Evolutionary conservation across 1,284 basidiomycete genomes (phyloP).

Genomic region (Moniliophthora roreri): DNA sequence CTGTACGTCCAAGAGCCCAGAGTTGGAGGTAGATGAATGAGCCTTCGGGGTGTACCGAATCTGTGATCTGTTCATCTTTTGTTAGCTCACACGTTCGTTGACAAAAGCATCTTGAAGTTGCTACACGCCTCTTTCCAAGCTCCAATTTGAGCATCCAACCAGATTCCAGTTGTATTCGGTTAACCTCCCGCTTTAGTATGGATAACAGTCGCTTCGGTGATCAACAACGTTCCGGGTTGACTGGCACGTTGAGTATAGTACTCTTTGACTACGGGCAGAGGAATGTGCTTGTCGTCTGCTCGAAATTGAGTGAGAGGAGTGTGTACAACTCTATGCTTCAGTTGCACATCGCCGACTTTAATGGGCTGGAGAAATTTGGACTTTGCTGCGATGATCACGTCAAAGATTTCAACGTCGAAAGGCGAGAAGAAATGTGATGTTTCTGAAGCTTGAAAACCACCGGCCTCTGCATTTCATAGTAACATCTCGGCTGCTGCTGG

Average conservation of each 20-base stretch:
- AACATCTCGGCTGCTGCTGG: too few relatives aligned
- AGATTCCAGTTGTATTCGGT: constrained; percentile 34
- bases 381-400: background rate
- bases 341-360: constrained; percentile 19
- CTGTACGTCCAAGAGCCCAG: constrained; percentile 44
- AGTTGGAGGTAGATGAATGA: constrained; percentile 45
- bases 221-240: constrained; percentile 33
- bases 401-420: too few relatives aligned
- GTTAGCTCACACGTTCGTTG: too few relatives aligned
- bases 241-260: constrained; percentile 37
- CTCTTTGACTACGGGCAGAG: constrained; percentile 26
- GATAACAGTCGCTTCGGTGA: constrained; percentile 38
- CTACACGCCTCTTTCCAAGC: constrained; percentile 36
- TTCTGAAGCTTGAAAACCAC: too few relatives aligned
- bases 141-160: constrained; percentile 31
- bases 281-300: constrained; percentile 22
- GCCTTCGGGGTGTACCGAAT: constrained; percentile 38
- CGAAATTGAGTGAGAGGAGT: constrained; percentile 28
- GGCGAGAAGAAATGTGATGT: too few relatives aligned
- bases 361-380: constrained; percentile 25
- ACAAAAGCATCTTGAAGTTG: background rate
- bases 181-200: constrained; percentile 26
- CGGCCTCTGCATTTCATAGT: too few relatives aligned
- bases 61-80: constrained; percentile 23
- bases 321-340: constrained; percentile 26